Evolutionary conservation across 2,329 filamentous ascomycete genomes (phyloP).

Genomic region (Thielaviopsis musarum): DNA sequence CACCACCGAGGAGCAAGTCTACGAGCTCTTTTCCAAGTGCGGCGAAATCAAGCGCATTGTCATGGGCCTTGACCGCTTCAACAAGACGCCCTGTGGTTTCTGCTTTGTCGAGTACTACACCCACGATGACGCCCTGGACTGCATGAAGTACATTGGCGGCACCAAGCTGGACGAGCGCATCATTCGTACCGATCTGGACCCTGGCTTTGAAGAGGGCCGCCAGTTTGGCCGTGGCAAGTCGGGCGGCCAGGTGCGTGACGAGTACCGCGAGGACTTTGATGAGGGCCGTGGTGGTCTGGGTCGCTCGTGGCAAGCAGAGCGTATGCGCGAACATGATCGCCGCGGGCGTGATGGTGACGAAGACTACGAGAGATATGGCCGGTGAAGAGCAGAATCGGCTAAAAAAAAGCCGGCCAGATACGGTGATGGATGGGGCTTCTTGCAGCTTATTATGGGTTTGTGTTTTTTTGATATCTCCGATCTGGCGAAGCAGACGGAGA

Average conservation of each 20-base stretch:
- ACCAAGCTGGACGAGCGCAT: constrained; percentile 96
- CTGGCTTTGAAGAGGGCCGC: constrained; percentile 86
- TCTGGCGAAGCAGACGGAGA: neutral
- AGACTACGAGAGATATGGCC: constrained; percentile 20
- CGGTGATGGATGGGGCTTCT: neutral
- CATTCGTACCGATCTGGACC: constrained; percentile 87
- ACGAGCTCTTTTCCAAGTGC: constrained; percentile 89
- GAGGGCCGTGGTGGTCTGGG: constrained; percentile 85
- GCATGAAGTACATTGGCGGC: constrained; percentile 95
- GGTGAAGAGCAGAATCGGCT: neutral
- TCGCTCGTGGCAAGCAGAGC: constrained; percentile 48
- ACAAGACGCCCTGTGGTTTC: constrained; percentile 96
- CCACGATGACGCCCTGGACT: constrained; percentile 91
- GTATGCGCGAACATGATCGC: constrained; percentile 22
- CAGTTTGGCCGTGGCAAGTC: constrained; percentile 94
- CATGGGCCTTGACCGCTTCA: constrained; percentile 94
- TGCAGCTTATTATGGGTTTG: neutral
- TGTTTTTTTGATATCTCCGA: neutral
- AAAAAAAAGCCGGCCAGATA: neutral
- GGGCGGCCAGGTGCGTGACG: constrained; percentile 90
- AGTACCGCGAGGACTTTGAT: constrained; percentile 94
- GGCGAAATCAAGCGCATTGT: constrained; percentile 96
- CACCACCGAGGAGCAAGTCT: constrained; percentile 97
- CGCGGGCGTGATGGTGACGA: constrained; percentile 18
- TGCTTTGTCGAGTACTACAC: constrained; percentile 99